phyloP scores from a whole-genome alignment of 1,284 basidiomycete species.

The Rhizopogon parksii region DNA sequence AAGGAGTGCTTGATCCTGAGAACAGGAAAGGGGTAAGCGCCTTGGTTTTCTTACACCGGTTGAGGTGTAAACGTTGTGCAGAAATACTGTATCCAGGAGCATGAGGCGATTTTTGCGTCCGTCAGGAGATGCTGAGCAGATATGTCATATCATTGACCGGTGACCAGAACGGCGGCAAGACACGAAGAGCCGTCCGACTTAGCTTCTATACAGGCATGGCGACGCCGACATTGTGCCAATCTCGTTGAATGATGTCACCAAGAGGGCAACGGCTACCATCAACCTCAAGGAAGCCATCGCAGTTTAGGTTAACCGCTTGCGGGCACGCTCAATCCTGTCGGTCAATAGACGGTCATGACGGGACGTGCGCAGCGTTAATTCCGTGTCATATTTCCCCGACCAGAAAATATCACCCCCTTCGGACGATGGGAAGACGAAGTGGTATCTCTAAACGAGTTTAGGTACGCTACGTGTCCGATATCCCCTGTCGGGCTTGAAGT shows the following conservation, averaged over 20 bases:
- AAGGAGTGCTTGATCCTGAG: conserved; percentile 49
- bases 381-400: conserved; percentile 74
- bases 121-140: conserved; percentile 60
- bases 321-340: conserved; percentile 38
- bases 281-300: conserved; percentile 81
- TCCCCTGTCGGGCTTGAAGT: too few relatives aligned
- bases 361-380: conserved; percentile 68
- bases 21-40: conserved; percentile 40
- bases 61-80: conserved; percentile 17
- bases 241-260: conserved; percentile 92
- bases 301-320: conserved; percentile 69
- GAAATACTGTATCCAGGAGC: conserved; percentile 64
- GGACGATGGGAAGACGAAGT: conserved; percentile 82
- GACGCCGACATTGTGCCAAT: conserved; percentile 78
- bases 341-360: conserved; percentile 61
- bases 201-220: conserved; percentile 60
- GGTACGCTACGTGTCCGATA: too few relatives aligned
- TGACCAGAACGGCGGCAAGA: conserved; percentile 74
- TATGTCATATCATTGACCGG: conserved; percentile 68
- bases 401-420: conserved; percentile 70
- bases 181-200: conserved; percentile 78
- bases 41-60: not conserved
- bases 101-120: conserved; percentile 76
- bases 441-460: conserved; percentile 39
- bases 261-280: conserved; percentile 84